Conservation (phyloP, 495 filamentous ascomycete species). For the Penicillium cosmopolitanum region DNA sequence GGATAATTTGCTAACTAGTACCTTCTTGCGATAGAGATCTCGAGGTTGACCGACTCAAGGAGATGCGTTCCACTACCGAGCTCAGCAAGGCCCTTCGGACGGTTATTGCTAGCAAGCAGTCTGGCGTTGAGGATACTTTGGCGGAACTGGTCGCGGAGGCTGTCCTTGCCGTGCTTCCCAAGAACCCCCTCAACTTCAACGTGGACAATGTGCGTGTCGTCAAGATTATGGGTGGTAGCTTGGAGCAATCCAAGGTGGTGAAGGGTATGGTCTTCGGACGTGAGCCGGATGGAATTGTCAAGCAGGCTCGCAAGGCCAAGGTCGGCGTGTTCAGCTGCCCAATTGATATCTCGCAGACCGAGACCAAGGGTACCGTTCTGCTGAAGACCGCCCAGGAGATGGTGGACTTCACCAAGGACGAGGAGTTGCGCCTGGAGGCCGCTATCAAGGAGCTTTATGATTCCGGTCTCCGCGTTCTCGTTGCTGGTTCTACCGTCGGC, state of each 20-base stretch:
- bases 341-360: slow-evolving; percentile 93
- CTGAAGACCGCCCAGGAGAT: slow-evolving; percentile 98
- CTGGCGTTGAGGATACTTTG: slow-evolving; percentile 85
- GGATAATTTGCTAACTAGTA: slow-evolving; percentile 10
- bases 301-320: slow-evolving; percentile 90
- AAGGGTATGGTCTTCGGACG: slow-evolving; percentile 98
- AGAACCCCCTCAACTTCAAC: slow-evolving; percentile 98
- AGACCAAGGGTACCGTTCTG: slow-evolving; percentile 99
- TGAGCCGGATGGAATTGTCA: slow-evolving; percentile 86
- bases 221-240: slow-evolving; percentile 97
- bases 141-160: slow-evolving; percentile 89
- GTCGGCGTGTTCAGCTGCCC: slow-evolving; percentile 96
- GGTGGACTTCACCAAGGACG: slow-evolving; percentile 96
- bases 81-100: slow-evolving; percentile 95
- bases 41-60: slow-evolving; percentile 85
- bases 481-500: slow-evolving; percentile 89
- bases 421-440: slow-evolving; percentile 87
- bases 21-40: slow-evolving; percentile 67
- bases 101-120: slow-evolving; percentile 95
- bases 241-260: slow-evolving; percentile 91
- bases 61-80: slow-evolving; percentile 76
- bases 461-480: slow-evolving; percentile 86
- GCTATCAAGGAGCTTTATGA: slow-evolving; percentile 95
- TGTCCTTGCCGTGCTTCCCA: slow-evolving; percentile 90
- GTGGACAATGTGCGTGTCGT: slow-evolving; percentile 99